Percentiles rank a stretch among this genome's conserved stretches.
phyloP scores from a whole-genome alignment of 1,284 basidiomycete species.

The Agroathelia rolfsii region DNA sequence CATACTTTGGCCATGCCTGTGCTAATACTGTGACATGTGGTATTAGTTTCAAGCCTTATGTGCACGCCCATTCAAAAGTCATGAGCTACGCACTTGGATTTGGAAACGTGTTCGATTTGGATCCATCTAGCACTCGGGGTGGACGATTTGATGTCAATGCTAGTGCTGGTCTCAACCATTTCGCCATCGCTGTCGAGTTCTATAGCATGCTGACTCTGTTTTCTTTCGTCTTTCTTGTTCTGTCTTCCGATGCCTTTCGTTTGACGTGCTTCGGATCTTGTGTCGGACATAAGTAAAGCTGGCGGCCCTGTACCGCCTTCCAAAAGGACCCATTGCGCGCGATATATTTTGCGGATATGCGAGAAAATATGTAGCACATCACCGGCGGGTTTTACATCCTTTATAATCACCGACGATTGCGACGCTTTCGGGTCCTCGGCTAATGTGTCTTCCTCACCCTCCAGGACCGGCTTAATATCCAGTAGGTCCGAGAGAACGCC shows the following conservation, averaged over 20 bases:
- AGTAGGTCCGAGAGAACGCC: too few relatives aligned
- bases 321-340: conserved; percentile 62
- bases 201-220: conserved; percentile 12
- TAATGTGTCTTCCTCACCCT: too few relatives aligned
- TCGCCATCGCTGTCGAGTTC: conserved; percentile 10
- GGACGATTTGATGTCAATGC: too few relatives aligned
- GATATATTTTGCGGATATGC: conserved; percentile 87
- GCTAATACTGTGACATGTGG: conserved; percentile 34
- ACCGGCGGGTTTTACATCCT: conserved; percentile 40
- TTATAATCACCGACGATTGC: too few relatives aligned
- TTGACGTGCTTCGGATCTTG: too few relatives aligned
- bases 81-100: conserved; percentile 50
- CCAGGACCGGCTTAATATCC: too few relatives aligned
- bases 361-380: conserved; percentile 81
- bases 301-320: conserved; percentile 29
- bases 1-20: conserved; percentile 56
- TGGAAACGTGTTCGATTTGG: conserved; percentile 38
- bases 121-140: conserved; percentile 35
- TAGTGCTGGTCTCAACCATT: too few relatives aligned
- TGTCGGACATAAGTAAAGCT: too few relatives aligned
- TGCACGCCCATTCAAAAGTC: conserved; percentile 7
- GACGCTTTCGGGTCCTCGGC: too few relatives aligned
- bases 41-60: conserved; percentile 8
- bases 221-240: conserved; percentile 11
- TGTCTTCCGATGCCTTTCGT: conserved; percentile 6